Conservation (phyloP, 73 alveolate genomes). For the Symbiodinium pilosum region DNA sequence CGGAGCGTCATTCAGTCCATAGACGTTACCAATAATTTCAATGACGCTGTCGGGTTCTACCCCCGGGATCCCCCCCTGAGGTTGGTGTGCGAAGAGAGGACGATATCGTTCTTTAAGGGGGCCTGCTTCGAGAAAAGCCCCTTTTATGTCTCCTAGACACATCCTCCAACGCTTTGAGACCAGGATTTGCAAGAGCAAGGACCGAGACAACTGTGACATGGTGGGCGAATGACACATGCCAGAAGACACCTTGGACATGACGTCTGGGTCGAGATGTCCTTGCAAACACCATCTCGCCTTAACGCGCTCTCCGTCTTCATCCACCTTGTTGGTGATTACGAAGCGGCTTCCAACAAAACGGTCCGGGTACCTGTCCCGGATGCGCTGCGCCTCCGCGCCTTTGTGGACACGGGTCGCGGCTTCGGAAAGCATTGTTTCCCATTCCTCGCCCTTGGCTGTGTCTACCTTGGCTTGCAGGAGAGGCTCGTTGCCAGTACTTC, state of each 20-base stretch:
- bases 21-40: not conserved
- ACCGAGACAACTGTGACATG: not conserved
- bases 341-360: constrained; percentile 29
- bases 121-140: too few species aligned
- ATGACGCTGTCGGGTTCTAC: not conserved
- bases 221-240: constrained; percentile 37
- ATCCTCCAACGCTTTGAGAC: not conserved
- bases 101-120: too few species aligned
- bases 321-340: not conserved
- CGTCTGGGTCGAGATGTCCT: not conserved
- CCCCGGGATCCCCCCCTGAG: too few species aligned
- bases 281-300: constrained; percentile 19
- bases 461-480: not conserved
- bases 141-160: not conserved
- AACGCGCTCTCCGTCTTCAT: constrained; percentile 16
- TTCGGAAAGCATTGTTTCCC: not conserved
- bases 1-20: constrained; percentile 30
- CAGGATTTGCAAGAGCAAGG: constrained; percentile 10
- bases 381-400: not conserved
- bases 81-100: too few species aligned
- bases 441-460: not conserved
- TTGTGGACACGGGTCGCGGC: not conserved
- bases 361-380: not conserved
- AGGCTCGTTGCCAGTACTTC: not conserved
- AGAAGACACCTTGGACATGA: not conserved